phyloP scores from a whole-genome alignment of 768 basidiomycete species.

The Mycena metata region DNA sequence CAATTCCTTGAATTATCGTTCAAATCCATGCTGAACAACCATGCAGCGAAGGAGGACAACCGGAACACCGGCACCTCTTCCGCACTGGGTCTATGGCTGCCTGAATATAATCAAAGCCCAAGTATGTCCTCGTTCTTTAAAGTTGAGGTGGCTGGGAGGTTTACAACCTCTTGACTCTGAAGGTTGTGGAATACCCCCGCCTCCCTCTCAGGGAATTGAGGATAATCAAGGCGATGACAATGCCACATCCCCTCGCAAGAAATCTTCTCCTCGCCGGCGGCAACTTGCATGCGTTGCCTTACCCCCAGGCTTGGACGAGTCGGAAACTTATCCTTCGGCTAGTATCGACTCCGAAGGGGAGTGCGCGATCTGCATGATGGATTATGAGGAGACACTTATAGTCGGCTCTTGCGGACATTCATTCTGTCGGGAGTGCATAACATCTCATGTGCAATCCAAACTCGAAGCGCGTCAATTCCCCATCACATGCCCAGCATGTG shows the following conservation, averaged over 20 bases:
- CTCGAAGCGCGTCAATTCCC: neutral
- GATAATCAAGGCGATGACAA: neutral
- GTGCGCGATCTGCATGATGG: neutral
- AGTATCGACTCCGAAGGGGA: neutral
- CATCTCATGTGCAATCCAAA: slow-evolving; percentile 3
- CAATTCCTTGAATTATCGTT: too few species aligned
- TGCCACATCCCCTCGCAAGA: neutral
- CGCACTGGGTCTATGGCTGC: too few species aligned
- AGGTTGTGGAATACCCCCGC: neutral
- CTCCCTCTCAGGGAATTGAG: neutral
- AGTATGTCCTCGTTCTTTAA: too few species aligned
- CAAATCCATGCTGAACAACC: too few species aligned
- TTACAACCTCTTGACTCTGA: too few species aligned
- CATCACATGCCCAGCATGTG: slow-evolving; percentile 1
- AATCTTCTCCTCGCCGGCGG: neutral
- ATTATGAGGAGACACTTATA: neutral
- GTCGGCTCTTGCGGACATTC: neutral
- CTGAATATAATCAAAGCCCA: too few species aligned
- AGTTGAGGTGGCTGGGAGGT: too few species aligned
- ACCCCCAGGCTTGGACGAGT: neutral
- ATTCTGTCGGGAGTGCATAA: neutral
- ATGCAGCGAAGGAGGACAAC: too few species aligned
- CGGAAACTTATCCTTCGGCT: neutral
- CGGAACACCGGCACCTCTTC: too few species aligned
- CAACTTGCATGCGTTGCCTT: neutral